Evolutionary conservation across 768 basidiomycete species (phyloP).

Genomic region (Coprinopsis marcescibilis): DNA sequence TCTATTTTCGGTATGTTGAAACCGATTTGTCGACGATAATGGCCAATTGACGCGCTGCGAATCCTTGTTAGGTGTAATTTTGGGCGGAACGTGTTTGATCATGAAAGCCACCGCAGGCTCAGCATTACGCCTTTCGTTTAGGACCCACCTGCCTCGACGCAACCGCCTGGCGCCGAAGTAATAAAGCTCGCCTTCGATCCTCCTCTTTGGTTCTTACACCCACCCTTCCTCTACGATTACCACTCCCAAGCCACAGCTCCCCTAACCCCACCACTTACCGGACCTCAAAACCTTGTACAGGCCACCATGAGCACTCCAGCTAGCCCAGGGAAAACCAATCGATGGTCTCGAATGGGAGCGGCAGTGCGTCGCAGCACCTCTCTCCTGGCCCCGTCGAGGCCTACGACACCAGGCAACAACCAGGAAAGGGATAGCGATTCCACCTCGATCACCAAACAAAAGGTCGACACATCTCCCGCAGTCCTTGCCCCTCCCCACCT

Average conservation of each 20-base stretch:
- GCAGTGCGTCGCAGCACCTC: constrained; percentile 59
- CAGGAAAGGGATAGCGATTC: constrained; percentile 20
- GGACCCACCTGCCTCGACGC: constrained; percentile 42
- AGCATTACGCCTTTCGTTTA: too few species aligned
- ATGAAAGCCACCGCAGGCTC: too few species aligned
- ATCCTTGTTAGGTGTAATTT: too few species aligned
- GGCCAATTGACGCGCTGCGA: too few species aligned
- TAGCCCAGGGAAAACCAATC: constrained; percentile 34
- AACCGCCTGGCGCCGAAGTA: constrained; percentile 37
- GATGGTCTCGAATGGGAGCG: constrained; percentile 56
- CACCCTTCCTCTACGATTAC: constrained; percentile 12
- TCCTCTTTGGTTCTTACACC: constrained; percentile 15
- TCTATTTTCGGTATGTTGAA: too few species aligned
- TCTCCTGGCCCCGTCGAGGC: constrained; percentile 36
- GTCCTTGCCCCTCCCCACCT: constrained; percentile 16
- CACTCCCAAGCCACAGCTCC: constrained; percentile 8
- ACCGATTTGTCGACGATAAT: too few species aligned
- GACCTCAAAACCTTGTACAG: constrained; percentile 1
- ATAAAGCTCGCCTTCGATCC: constrained; percentile 26
- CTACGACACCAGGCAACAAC: constrained; percentile 21
- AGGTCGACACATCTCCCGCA: constrained; percentile 21
- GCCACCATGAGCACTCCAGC: constrained; percentile 19
- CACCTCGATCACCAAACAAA: constrained; percentile 18
- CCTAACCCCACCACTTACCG: constrained; percentile 5
- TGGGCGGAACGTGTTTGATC: too few species aligned